These are phyloP conservation scores for Scheffersomyces stambukii DNA, from an alignment of 1,139 yeast genomes.

Conservation along the genomic window DNA sequence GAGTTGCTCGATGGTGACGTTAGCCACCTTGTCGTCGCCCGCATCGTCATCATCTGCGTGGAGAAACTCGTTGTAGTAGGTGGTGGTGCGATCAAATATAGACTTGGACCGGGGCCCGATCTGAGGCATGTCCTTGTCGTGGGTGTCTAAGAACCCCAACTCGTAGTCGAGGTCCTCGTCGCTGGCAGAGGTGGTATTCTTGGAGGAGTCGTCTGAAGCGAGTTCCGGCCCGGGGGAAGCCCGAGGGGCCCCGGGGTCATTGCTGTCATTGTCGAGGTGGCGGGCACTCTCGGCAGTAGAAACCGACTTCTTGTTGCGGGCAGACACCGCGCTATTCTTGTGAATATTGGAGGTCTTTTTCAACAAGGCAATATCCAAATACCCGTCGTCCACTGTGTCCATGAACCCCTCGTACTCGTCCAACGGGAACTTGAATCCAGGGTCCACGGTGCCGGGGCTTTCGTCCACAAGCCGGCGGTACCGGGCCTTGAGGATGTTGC, in stretches of 20 bases:
- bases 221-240: slow-evolving; percentile 1
- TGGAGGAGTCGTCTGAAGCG: slow-evolving; percentile 6
- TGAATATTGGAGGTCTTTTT: slow-evolving; percentile 38
- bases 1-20: slow-evolving; percentile 45
- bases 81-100: slow-evolving; percentile 33
- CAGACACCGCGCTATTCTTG: slow-evolving; percentile 15
- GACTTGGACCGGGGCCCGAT: slow-evolving; percentile 35
- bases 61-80: too few relatives aligned
- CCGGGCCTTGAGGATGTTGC: slow-evolving; percentile 26
- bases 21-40: slow-evolving; percentile 14
- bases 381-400: slow-evolving; percentile 60
- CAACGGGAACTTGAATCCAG: slow-evolving; percentile 31
- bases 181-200: slow-evolving; percentile 13
- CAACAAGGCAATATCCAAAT: slow-evolving; percentile 52
- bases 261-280: not conserved
- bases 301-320: slow-evolving; percentile 14
- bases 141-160: slow-evolving; percentile 26
- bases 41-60: slow-evolving; percentile 12
- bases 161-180: slow-evolving; percentile 18
- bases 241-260: slow-evolving; percentile 1
- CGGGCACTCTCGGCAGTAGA: slow-evolving; percentile 2
- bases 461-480: slow-evolving; percentile 23
- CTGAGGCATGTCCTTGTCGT: slow-evolving; percentile 13
- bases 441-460: slow-evolving; percentile 20
- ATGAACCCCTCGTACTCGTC: slow-evolving; percentile 75